These are phyloP conservation scores for Phlegmacium glaucopus DNA, from an alignment of 768 basidiomycete genomes.

Conservation along the genomic window DNA sequence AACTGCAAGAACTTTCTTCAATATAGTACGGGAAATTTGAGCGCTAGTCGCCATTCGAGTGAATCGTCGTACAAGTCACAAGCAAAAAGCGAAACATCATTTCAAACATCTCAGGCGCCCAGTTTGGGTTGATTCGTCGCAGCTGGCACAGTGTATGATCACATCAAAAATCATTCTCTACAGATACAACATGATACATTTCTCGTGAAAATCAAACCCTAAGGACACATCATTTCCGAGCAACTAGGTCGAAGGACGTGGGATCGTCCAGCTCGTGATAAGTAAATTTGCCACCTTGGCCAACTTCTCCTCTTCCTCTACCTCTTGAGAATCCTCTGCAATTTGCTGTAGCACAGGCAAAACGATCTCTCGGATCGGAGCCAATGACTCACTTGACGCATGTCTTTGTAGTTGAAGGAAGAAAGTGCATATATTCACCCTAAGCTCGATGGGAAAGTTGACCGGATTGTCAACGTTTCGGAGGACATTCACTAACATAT, in stretches of 20 bases:
- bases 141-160: too few species aligned
- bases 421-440: conserved; percentile 72
- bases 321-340: conserved; percentile 33
- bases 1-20: conserved; percentile 73
- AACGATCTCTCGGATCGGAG: conserved; percentile 47
- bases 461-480: conserved; percentile 52
- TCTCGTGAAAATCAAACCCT: too few species aligned
- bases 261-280: conserved; percentile 36
- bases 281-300: conserved; percentile 36
- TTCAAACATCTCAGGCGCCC: too few species aligned
- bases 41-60: conserved; percentile 19
- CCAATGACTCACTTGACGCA: conserved; percentile 43
- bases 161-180: too few species aligned
- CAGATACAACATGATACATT: too few species aligned
- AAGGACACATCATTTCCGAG: background rate
- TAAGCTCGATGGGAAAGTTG: conserved; percentile 71
- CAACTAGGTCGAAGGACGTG: conserved; percentile 2
- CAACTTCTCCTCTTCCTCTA: conserved; percentile 40
- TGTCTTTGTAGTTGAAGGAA: conserved; percentile 61
- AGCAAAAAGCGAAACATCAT: background rate
- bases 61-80: background rate
- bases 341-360: conserved; percentile 50
- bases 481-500: conserved; percentile 64
- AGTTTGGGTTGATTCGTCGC: too few species aligned
- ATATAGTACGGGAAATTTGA: conserved; percentile 60